phyloP scores from a whole-genome alignment of 345 rosid species.

The Lagerstroemia speciosa region DNA sequence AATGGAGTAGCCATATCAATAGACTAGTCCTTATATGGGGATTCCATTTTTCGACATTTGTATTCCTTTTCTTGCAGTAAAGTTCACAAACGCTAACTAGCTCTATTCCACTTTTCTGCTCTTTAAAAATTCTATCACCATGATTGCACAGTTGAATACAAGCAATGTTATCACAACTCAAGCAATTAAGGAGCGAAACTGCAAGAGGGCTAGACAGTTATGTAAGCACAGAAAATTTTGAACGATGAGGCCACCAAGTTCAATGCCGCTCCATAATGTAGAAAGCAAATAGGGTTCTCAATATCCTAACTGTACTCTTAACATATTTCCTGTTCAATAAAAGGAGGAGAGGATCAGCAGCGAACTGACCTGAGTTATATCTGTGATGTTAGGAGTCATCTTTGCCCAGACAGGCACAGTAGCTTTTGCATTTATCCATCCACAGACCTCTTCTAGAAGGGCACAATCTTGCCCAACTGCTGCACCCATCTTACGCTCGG shows the following conservation, averaged over 20 bases:
- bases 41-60: too few species aligned
- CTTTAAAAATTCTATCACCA: too few species aligned
- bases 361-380: slow-evolving; percentile 62
- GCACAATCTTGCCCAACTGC: slow-evolving; percentile 94
- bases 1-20: background rate
- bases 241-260: background rate
- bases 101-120: too few species aligned
- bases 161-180: background rate
- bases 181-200: background rate
- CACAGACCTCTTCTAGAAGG: slow-evolving; percentile 78
- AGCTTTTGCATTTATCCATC: slow-evolving; percentile 94
- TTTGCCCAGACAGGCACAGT: slow-evolving; percentile 98
- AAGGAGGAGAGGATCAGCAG: background rate
- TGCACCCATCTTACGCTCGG: slow-evolving; percentile 97
- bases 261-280: background rate
- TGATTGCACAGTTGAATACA: too few species aligned
- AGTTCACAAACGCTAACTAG: too few species aligned
- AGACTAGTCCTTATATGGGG: too few species aligned
- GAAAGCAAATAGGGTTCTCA: background rate
- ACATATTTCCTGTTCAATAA: background rate
- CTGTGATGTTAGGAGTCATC: slow-evolving; percentile 99
- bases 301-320: background rate
- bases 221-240: background rate
- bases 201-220: background rate
- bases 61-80: too few species aligned